Conservation (phyloP, 345 rosid genomes). For the Lepidium sativum region DNA sequence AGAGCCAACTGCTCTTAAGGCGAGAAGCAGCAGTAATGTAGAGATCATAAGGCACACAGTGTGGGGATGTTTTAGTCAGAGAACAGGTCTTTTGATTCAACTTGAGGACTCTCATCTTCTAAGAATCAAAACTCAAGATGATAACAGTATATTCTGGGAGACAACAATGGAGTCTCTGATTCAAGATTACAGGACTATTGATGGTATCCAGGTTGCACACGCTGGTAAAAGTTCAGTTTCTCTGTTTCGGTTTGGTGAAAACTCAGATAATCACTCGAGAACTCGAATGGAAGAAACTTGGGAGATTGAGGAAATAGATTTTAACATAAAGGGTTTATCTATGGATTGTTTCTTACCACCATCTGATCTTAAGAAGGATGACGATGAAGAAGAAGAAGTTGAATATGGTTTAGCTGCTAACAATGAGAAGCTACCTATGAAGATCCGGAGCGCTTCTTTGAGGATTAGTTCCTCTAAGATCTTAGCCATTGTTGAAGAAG, state of each 20-base stretch:
- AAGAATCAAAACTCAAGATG: slow-evolving; percentile 46
- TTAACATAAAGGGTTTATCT: slow-evolving; percentile 78
- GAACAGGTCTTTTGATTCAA: slow-evolving; percentile 70
- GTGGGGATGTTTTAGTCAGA: slow-evolving; percentile 92
- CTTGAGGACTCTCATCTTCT: slow-evolving; percentile 80
- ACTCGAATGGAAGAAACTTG: slow-evolving; percentile 90
- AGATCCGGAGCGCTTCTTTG: slow-evolving; percentile 36
- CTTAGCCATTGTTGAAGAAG: slow-evolving; percentile 50
- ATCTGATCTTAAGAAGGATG: slow-evolving; percentile 72
- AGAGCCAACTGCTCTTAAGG: slow-evolving; percentile 41
- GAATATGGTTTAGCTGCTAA: slow-evolving; percentile 25
- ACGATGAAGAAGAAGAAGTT: slow-evolving; percentile 41
- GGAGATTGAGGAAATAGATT: slow-evolving; percentile 87
- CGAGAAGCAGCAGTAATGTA: slow-evolving; percentile 59
- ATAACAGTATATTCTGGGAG: slow-evolving; percentile 70
- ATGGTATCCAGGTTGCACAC: slow-evolving; percentile 80
- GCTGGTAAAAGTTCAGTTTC: slow-evolving; percentile 63
- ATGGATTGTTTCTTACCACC: slow-evolving; percentile 94
- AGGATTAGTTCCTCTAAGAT: slow-evolving; percentile 57
- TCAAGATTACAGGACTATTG: slow-evolving; percentile 64
- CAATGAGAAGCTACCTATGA: slow-evolving; percentile 36
- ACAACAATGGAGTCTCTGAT: slow-evolving; percentile 79
- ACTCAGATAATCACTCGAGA: slow-evolving; percentile 52
- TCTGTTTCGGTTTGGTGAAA: slow-evolving; percentile 57
- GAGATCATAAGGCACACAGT: slow-evolving; percentile 75